Percentiles rank a stretch among this genome's conserved stretches.
Conservation (phyloP, 2,329 filamentous ascomycete genomes). For the Alternaria burnsii region DNA sequence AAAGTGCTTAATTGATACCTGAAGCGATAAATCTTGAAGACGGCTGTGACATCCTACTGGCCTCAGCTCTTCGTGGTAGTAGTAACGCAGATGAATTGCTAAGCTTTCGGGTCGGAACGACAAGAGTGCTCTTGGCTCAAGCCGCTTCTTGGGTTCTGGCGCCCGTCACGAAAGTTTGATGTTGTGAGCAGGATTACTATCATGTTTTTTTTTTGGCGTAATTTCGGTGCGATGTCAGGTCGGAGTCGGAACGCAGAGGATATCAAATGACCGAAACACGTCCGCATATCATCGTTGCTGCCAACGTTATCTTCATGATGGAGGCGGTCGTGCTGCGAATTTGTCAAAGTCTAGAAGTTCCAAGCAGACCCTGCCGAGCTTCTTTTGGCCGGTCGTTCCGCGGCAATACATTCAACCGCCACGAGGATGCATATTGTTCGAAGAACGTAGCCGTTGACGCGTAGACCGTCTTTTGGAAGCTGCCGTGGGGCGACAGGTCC, state of each 20-base stretch:
- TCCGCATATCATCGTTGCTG: neutral
- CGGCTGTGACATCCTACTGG: neutral
- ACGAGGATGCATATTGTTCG: neutral
- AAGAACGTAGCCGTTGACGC: neutral
- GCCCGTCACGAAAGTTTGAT: neutral
- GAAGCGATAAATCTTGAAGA: neutral
- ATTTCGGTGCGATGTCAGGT: neutral
- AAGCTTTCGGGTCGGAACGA: conserved; percentile 4
- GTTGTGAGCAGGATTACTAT: neutral
- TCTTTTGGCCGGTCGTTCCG: neutral
- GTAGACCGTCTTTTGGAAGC: conserved; percentile 2
- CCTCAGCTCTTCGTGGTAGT: neutral
- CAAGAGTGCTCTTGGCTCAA: neutral
- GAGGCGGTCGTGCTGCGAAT: neutral
- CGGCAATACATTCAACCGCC: conserved; percentile 1
- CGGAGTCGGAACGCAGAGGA: neutral
- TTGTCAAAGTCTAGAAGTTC: neutral
- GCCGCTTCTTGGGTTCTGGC: neutral
- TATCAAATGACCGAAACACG: neutral
- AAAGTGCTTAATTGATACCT: neutral
- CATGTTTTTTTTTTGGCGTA: neutral
- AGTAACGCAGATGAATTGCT: neutral
- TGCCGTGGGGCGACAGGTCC: conserved; percentile 3
- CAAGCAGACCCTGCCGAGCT: neutral
- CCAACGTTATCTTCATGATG: neutral